phyloP scores from a whole-genome alignment of 768 basidiomycete genomes.

The Hypsizygus marmoreus region DNA sequence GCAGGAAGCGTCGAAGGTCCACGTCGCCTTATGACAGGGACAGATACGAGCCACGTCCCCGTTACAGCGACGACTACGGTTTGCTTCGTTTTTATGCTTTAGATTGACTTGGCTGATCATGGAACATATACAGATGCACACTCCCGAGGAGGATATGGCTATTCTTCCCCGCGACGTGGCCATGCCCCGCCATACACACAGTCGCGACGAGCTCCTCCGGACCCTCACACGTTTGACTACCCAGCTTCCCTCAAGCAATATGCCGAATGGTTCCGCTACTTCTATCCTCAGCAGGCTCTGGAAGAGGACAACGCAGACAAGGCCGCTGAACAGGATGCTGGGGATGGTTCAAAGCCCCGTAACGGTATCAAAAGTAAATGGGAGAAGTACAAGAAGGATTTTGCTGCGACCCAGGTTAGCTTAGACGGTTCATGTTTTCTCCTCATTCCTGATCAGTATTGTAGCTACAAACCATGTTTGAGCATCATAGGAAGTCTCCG shows the following conservation, averaged over 20 bases:
- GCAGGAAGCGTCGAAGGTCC: constrained; percentile 80
- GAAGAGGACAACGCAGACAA: constrained; percentile 87
- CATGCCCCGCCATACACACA: constrained; percentile 50
- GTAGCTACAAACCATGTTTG: constrained; percentile 95
- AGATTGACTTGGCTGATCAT: constrained; percentile 13
- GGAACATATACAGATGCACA: constrained; percentile 53
- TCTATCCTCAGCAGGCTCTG: constrained; percentile 70
- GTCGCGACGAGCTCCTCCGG: constrained; percentile 65
- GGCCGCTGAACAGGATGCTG: constrained; percentile 81
- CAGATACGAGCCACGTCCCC: constrained; percentile 79
- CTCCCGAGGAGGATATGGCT: constrained; percentile 59
- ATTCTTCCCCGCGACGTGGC: constrained; percentile 66
- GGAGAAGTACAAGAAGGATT: constrained; percentile 95
- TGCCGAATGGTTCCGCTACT: constrained; percentile 86
- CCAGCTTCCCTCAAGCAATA: constrained; percentile 82
- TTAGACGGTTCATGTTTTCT: constrained; percentile 19
- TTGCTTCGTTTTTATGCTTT: constrained; percentile 26
- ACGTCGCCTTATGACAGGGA: constrained; percentile 82
- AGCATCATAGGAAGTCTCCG: constrained; percentile 91
- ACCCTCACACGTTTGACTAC: constrained; percentile 82
- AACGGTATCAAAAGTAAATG: constrained; percentile 83
- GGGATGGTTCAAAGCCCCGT: constrained; percentile 79
- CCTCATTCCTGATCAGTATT: constrained; percentile 33
- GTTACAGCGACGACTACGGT: constrained; percentile 85
- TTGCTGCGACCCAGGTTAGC: constrained; percentile 84